Base-by-base conservation (phyloP, 495 filamentous ascomycete genomes). In the Pseudoneurospora amorphoporcata region DNA sequence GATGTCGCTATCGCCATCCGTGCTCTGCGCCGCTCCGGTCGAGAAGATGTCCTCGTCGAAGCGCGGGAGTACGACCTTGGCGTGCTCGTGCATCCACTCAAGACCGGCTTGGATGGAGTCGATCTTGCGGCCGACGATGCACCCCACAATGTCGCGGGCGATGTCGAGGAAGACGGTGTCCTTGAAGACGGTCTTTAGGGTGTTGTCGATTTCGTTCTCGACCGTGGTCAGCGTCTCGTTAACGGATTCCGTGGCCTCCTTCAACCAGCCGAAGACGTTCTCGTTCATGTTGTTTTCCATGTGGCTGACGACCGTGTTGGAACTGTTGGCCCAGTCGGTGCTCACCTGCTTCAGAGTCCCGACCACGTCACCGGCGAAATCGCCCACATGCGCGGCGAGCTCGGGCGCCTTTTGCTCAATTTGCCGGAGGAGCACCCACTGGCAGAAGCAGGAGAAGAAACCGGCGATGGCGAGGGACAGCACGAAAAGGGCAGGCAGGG, bases 261-360 rank as follows among this genome's bases (percentile, higher is more conserved):
- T 91, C 39, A 97, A 93, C 92, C 94, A 97, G 72, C 94, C 92
- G 73, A 98, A 89, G 58, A 99, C 80, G 68, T 98, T 88, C 35
- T 88, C 72, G 82, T 98, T 99, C 78, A 99, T 87, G 32, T 92
- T 87, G 32, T 79, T 79, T 81, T 92, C 92, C 35, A 91, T 88
- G 53, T 83, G 82, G 35, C 79, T 80, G 77, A 98, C 91, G 41
- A 89, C 92, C 5, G 79, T 80, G 82, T 98, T 98, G 61, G 94
- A 89, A 37, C 87, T 87, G 41, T 84, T 81, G 9, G 95, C 88
- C 95, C 96, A 99, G 68, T 87, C 81, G 41, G 84, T 82, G 23
- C 93, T 96, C 9, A 93, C 90, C 69, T 90, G 87, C 75, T 91
- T 87, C 3, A 99, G 85, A 0, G 87, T 84, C 39, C 75, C 74